Percentiles rank a stretch among this genome's conserved stretches.
These are phyloP conservation scores for Acanthamoeba royreba DNA, from an alignment of 208 protist genomes.

Conservation along the genomic window DNA sequence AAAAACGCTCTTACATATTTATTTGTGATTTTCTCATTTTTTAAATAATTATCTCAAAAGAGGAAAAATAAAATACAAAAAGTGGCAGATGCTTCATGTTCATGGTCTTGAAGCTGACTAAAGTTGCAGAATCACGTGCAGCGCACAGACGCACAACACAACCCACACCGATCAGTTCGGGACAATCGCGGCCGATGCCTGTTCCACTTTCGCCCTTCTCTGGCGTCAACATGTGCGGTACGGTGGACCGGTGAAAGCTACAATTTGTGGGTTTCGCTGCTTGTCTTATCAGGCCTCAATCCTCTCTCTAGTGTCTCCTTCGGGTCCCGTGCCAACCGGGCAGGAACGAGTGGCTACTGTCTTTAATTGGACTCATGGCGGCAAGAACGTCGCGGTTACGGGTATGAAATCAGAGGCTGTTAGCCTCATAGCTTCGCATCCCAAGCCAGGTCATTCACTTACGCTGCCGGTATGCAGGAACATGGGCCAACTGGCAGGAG, in stretches of 20 bases:
- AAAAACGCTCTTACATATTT: not conserved
- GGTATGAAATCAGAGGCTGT: not conserved
- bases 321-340: not conserved
- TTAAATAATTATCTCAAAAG: not conserved
- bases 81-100: too few relatives aligned
- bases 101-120: not conserved
- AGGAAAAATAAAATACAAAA: too few relatives aligned
- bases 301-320: not conserved
- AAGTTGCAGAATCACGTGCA: not conserved
- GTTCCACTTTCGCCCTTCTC: not conserved
- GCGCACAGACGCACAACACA: not conserved
- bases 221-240: slow-evolving; percentile 32
- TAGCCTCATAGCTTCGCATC: not conserved
- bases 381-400: slow-evolving; percentile 31
- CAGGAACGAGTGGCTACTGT: slow-evolving; percentile 1
- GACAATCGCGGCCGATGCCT: not conserved
- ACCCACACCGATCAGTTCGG: not conserved
- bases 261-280: not conserved
- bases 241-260: not conserved
- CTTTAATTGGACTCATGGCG: not conserved
- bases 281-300: not conserved
- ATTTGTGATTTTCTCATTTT: not conserved
- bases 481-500: not conserved
- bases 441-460: not conserved
- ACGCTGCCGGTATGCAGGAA: not conserved